These are phyloP conservation scores for Ambrosia trifida DNA, from an alignment of 129 eudicot genomes.

Conservation along the genomic window DNA sequence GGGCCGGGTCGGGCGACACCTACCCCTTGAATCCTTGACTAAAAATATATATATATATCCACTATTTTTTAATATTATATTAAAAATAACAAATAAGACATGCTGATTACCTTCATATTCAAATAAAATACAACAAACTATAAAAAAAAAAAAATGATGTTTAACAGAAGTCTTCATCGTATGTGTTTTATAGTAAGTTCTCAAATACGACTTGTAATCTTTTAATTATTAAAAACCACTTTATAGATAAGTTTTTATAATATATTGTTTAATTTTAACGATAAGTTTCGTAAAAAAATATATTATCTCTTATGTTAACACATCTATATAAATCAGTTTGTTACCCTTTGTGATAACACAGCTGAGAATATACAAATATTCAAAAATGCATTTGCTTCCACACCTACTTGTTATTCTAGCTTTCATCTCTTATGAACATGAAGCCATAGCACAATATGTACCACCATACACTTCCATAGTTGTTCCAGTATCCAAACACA, in stretches of 20 bases:
- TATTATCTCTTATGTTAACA: not conserved
- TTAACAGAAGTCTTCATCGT: constrained; percentile 10
- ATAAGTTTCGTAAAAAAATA: not conserved
- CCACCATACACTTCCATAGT: constrained; percentile 40
- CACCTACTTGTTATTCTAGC: constrained; percentile 20
- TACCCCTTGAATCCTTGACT: no score
- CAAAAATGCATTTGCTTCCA: constrained; percentile 19
- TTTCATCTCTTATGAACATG: constrained; percentile 17
- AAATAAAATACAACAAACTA: not conserved
- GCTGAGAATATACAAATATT: constrained; percentile 7
- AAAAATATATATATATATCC: no score
- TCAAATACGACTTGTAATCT: not conserved
- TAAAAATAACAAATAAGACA: not conserved
- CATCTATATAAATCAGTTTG: constrained; percentile 21
- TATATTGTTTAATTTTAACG: no score
- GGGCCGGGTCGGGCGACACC: no score
- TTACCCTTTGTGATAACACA: constrained; percentile 10
- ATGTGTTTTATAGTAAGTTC: not conserved
- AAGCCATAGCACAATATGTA: constrained; percentile 28
- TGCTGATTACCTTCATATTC: no score
- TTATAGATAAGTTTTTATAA: not conserved
- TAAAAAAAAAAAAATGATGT: not conserved
- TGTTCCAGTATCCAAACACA: constrained; percentile 37
- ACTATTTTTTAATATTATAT: not conserved
- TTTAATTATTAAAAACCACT: not conserved